Evolutionary conservation across 2,329 filamentous ascomycete species (phyloP), one percentile per base, ranked within the genome.

Genomic region (Trichoderma sp.): DNA sequence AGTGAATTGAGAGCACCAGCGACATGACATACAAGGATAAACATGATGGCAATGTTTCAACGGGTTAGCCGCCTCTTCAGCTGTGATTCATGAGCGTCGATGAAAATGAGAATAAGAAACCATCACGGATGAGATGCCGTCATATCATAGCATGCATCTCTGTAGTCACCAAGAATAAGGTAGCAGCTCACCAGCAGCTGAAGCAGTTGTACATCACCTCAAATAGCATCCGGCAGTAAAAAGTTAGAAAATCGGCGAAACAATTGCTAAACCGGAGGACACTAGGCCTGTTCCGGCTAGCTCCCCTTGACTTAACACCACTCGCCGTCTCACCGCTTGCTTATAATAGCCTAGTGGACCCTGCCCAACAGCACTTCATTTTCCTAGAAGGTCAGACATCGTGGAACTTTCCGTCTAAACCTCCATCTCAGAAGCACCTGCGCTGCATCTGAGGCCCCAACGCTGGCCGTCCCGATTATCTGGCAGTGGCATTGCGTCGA

Each of bases 21-120:
- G 21, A 53, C 62, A 21, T 73, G 21, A 62, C 62, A 8, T 73
- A 73, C 72, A 5, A 73, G 60, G 64, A 73, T 73, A 18, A 73
- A 73, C 72, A 73, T 73, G 6, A 30, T 66, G 18, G 28, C 6
- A 15, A 8, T 12, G 5, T 43, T n/a, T 57, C 36, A 39, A 36
- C 60, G 4, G 12, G 14, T 28, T 34, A 60, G 15, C 5, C 39
- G 36, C 30, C 28, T 28, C 36, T 32, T 62, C 32, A 70, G 21
- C 21, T 32, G 56, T 60, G 30, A 15, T 36, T 70, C 62, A 65
- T 32, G 57, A 43, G 26, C 18, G 43, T 26, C 26, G 14, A 58
- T n/a, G 8, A 43, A 6, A 15, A 53, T 62, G 3, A 43, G 14
- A 21, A 53, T 36, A 53, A 51, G 9, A 21, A 70, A 47, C 14